These are phyloP conservation scores for Thalassiosira oceanica DNA, from an alignment of 352 stramenopile genomes.

Conservation along the genomic window DNA sequence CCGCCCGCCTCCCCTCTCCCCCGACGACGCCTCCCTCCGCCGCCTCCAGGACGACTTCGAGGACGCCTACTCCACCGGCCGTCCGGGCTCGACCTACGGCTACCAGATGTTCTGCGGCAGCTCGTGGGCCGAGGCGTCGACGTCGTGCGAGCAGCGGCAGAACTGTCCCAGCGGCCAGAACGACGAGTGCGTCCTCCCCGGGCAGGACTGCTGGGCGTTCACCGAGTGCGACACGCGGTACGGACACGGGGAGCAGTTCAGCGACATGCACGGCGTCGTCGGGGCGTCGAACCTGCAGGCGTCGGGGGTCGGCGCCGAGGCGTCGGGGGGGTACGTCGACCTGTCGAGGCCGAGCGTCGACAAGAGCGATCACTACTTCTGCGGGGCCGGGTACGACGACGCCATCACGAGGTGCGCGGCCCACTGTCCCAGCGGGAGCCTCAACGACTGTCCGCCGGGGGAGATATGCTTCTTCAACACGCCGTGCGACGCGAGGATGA, in stretches of 20 bases:
- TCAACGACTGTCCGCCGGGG: slow-evolving; percentile 68
- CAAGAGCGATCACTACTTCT: slow-evolving; percentile 76
- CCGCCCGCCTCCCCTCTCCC: background rate
- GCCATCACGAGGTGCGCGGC: slow-evolving; percentile 53
- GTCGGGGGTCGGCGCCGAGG: slow-evolving; percentile 23
- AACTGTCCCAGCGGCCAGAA: slow-evolving; percentile 51
- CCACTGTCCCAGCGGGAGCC: slow-evolving; percentile 67
- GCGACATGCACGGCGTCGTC: slow-evolving; percentile 21
- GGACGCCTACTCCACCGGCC: slow-evolving; percentile 21
- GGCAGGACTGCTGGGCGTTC: slow-evolving; percentile 58
- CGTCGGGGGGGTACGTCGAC: slow-evolving; percentile 39
- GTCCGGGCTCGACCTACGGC: slow-evolving; percentile 32
- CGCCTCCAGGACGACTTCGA: slow-evolving; percentile 35
- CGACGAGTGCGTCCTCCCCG: slow-evolving; percentile 46
- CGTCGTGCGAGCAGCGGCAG: slow-evolving; percentile 30
- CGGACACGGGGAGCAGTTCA: slow-evolving; percentile 37
- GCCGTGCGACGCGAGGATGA: slow-evolving; percentile 65
- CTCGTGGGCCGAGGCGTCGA: slow-evolving; percentile 50
- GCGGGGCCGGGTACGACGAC: slow-evolving; percentile 76
- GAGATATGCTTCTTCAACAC: slow-evolving; percentile 79
- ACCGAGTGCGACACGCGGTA: slow-evolving; percentile 49
- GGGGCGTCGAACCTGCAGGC: slow-evolving; percentile 36
- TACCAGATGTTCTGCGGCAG: slow-evolving; percentile 54
- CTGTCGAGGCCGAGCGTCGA: slow-evolving; percentile 39
- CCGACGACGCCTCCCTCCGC: too few relatives aligned